Percentiles rank a stretch among this genome's conserved stretches.
phyloP scores from a whole-genome alignment of 257 asterid species.

The Penstemon newberryi region DNA sequence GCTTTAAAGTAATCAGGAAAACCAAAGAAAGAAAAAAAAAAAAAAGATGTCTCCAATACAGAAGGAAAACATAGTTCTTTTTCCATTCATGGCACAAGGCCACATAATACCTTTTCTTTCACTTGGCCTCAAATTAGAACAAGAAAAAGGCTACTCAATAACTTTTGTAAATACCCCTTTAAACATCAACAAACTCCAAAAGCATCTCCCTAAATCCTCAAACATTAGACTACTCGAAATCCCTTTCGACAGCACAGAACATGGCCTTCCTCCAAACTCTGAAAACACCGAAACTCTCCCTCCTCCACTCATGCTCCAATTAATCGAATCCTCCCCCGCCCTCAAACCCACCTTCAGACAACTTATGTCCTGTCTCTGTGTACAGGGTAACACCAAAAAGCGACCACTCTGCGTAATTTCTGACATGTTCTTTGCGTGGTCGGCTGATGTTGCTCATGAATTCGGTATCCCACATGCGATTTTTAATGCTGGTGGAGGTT shows the following conservation, averaged over 20 bases:
- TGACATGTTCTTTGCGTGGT: conserved; percentile 44
- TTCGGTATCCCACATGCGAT: conserved; percentile 33
- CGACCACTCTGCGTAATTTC: conserved; percentile 37
- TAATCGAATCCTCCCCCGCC: conserved; percentile 25
- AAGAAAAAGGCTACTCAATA: conserved; percentile 21
- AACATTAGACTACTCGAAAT: conserved; percentile 29
- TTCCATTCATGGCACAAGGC: conserved; percentile 44
- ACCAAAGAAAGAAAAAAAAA: neutral
- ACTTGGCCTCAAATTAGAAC: conserved; percentile 30
- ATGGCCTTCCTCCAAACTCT: conserved; percentile 31
- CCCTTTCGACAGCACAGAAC: conserved; percentile 29
- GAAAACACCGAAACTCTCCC: conserved; percentile 32
- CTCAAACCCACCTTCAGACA: conserved; percentile 34
- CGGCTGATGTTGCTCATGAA: conserved; percentile 36
- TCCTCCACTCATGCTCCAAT: neutral
- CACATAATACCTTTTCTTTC: conserved; percentile 37
- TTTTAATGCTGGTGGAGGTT: conserved; percentile 39
- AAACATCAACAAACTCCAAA: conserved; percentile 26
- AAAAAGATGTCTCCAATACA: neutral
- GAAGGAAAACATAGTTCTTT: conserved; percentile 26
- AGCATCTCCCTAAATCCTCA: conserved; percentile 14
- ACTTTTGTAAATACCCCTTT: conserved; percentile 37
- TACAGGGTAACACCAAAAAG: neutral
- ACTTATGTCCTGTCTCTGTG: conserved; percentile 22
- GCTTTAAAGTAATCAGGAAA: neutral